Evolutionary conservation across 23 red algal species (phyloP).

Genomic region (Gracilaria domingensis): DNA sequence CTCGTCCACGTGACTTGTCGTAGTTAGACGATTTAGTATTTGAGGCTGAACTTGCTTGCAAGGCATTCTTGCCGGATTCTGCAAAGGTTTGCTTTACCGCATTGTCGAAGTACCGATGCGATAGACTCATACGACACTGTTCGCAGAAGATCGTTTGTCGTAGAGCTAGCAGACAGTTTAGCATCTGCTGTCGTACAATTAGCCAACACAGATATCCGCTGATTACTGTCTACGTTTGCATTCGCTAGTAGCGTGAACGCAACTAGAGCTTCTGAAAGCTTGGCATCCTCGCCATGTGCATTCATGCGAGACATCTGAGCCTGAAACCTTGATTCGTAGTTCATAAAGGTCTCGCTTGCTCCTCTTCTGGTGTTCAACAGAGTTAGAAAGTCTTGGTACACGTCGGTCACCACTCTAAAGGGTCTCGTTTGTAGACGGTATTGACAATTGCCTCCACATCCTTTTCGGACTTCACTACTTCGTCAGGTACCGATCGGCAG

Average conservation of each 20-base stretch:
- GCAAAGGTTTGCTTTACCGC: not conserved
- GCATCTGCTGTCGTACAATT: not conserved
- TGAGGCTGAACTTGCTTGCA: too few species aligned
- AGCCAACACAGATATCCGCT: not conserved
- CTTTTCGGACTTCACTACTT: not conserved
- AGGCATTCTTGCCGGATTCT: not conserved
- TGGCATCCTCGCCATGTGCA: not conserved
- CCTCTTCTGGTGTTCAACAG: not conserved
- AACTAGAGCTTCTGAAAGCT: not conserved
- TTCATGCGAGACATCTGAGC: constrained; percentile 5
- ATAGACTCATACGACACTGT: not conserved
- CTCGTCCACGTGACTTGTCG: not conserved
- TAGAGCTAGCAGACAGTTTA: not conserved
- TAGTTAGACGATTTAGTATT: too few species aligned
- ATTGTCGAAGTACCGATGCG: not conserved
- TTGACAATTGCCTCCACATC: constrained; percentile 1
- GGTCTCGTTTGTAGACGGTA: not conserved
- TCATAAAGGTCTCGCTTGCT: not conserved
- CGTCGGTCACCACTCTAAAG: not conserved
- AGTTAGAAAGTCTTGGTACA: not conserved
- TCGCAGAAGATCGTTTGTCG: not conserved
- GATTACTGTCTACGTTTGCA: not conserved
- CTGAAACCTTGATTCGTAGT: not conserved
- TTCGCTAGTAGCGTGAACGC: not conserved
- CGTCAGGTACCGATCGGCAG: not conserved